These are phyloP conservation scores for Trichoderma sp. DNA, from an alignment of 2,329 filamentous ascomycete genomes.

Conservation along the genomic window DNA sequence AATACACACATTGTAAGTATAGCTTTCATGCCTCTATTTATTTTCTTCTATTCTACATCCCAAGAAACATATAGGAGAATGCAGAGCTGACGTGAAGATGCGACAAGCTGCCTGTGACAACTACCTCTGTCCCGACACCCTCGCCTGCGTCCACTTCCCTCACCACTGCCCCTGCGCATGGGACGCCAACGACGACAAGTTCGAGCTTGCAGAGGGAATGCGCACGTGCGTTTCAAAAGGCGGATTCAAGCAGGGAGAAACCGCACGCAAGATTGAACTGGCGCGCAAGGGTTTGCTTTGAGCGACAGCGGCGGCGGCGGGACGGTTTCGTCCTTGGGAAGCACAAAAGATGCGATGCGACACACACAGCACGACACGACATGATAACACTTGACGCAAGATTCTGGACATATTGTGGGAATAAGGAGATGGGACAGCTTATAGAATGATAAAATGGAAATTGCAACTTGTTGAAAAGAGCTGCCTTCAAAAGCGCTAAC, in stretches of 20 bases:
- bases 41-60: neutral
- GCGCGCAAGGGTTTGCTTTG: slow-evolving; percentile 74
- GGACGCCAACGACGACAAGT: slow-evolving; percentile 72
- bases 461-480: neutral
- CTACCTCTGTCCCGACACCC: slow-evolving; percentile 90
- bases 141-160: slow-evolving; percentile 93
- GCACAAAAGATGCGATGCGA: neutral
- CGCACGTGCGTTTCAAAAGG: slow-evolving; percentile 73
- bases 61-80: fast-evolving
- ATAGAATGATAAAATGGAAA: neutral
- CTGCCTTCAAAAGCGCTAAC: neutral
- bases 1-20: slow-evolving; percentile 62
- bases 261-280: slow-evolving; percentile 72
- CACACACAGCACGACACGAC: neutral
- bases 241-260: slow-evolving; percentile 69
- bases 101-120: slow-evolving; percentile 75
- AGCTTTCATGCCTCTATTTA: neutral
- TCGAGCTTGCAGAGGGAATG: slow-evolving; percentile 69
- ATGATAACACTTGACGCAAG: neutral
- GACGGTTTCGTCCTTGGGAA: neutral
- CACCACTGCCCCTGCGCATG: slow-evolving; percentile 95
- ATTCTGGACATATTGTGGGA: neutral
- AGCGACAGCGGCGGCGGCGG: neutral
- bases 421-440: neutral
- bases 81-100: neutral